These are phyloP conservation scores for Scheffersomyces stipitis DNA, from an alignment of 805 yeast genomes.

Conservation along the genomic window DNA sequence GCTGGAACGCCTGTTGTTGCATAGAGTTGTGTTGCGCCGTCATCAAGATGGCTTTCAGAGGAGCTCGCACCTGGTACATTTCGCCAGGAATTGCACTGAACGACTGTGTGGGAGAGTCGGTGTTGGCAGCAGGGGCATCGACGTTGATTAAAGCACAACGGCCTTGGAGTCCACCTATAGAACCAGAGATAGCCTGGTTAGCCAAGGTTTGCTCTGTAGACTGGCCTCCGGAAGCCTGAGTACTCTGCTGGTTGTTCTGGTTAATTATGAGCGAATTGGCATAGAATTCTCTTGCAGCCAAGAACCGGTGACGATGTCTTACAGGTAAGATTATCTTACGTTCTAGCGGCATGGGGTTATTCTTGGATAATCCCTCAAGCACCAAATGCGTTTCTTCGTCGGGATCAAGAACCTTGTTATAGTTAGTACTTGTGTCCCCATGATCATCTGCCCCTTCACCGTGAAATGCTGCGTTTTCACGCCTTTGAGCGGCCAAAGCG, in stretches of 20 bases:
- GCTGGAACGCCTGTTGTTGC: constrained; percentile 46
- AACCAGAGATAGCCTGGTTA: constrained; percentile 47
- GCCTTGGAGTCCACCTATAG: constrained; percentile 77
- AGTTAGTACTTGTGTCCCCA: constrained; percentile 18
- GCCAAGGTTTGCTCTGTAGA: constrained; percentile 41
- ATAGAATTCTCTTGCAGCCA: constrained; percentile 91
- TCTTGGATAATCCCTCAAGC: constrained; percentile 79
- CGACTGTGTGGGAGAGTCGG: constrained; percentile 32
- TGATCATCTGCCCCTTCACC: constrained; percentile 19
- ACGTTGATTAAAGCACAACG: constrained; percentile 74
- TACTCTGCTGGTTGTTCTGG: constrained; percentile 47
- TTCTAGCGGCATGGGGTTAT: constrained; percentile 83
- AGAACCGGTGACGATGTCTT: constrained; percentile 65
- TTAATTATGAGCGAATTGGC: constrained; percentile 79
- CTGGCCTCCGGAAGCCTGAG: constrained; percentile 13
- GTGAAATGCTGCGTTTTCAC: constrained; percentile 56
- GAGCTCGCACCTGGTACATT: constrained; percentile 46
- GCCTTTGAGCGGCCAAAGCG: constrained; percentile 74
- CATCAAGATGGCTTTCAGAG: constrained; percentile 41
- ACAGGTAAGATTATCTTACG: constrained; percentile 69
- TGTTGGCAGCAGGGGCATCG: constrained; percentile 31
- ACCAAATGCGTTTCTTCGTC: constrained; percentile 94
- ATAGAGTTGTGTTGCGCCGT: constrained; percentile 43
- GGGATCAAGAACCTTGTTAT: constrained; percentile 61
- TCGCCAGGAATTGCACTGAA: constrained; percentile 64